Evolutionary conservation across 1,284 basidiomycete genomes (phyloP).

Genomic region (Boletus sp.): DNA sequence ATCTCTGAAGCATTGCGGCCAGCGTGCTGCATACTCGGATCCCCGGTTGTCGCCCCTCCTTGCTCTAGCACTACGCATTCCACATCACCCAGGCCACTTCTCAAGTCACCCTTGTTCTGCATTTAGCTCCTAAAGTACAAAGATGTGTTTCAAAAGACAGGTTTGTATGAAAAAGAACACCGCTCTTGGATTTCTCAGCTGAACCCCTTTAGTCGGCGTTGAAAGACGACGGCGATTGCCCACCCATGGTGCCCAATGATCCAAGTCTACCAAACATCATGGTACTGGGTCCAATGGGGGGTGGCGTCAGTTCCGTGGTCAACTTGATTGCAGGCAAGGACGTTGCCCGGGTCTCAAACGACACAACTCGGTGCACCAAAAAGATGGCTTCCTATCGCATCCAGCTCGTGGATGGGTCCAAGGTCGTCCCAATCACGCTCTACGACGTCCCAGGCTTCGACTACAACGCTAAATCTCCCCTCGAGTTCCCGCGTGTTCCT

Average conservation of each 20-base stretch:
- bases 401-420: constrained; percentile 12
- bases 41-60: not conserved
- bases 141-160: constrained; percentile 21
- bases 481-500: constrained; percentile 20
- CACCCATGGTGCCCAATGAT: constrained; percentile 1
- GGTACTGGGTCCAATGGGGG: constrained; percentile 25
- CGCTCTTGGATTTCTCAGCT: not conserved
- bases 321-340: constrained; percentile 24
- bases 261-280: constrained; percentile 19
- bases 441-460: constrained; percentile 26
- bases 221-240: constrained; percentile 5
- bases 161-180: constrained; percentile 10
- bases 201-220: constrained; percentile 9
- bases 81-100: too few relatives aligned
- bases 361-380: constrained; percentile 18
- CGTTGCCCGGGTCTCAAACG: constrained; percentile 19
- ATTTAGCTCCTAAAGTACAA: not conserved
- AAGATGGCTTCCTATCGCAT: constrained; percentile 17
- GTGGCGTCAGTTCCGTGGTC: constrained; percentile 27
- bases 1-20: constrained; percentile 10
- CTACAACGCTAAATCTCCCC: constrained; percentile 17
- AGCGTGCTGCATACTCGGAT: not conserved
- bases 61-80: too few relatives aligned
- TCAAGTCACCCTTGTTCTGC: not conserved
- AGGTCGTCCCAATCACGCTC: constrained; percentile 16